Evolutionary conservation across 192 early-diverging fungal species (phyloP), one percentile per base, ranked within the genome.

Genomic region (Anaeromyces robustus): DNA sequence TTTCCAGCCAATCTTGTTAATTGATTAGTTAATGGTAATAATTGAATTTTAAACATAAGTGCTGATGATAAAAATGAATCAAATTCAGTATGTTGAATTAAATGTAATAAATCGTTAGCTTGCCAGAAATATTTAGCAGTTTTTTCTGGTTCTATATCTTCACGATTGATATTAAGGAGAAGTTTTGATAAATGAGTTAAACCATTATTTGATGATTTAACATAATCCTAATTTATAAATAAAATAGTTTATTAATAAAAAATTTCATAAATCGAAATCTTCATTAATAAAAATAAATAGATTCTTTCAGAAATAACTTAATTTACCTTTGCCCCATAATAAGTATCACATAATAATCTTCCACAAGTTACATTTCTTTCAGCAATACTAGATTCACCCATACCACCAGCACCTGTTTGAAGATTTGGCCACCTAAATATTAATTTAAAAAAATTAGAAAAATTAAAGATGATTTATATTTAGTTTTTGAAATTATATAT

Each of bases 1-100:
- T 99, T 99, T 16, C 98, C 98, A 12, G 96, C 95, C 30, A 98
- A 84, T 13, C 89, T 89, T 16, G 98, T 98, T 81, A 99, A 84
- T 83, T 98, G 96, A 84, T 92, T 93, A 28, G 96, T 95, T 78
- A 99, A 87, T 29, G 95, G 96, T 22, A 99, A 84, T 2, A 94
- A 86, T 81, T 99, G 96, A 32, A 99, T 83, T 77, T 93, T 92
- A 84, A 94, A 92, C 92, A 96, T 94, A n/a, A 99, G 87, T 12
- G 90, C 88, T 22, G 92, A 88, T 5, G 92, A 89, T 29, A 98
- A 84, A 80, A 90, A 94, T 0, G 92, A 90, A 85, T 98, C 98
- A 78, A 93, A 91, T 59, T 93, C 90, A 19, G 92, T 91, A 82
- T 96, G 95, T 52, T 91, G 87, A 22, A 98, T 81, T 78, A 98